phyloP scores from a whole-genome alignment of 768 basidiomycete genomes.

The Phaffia australis region DNA sequence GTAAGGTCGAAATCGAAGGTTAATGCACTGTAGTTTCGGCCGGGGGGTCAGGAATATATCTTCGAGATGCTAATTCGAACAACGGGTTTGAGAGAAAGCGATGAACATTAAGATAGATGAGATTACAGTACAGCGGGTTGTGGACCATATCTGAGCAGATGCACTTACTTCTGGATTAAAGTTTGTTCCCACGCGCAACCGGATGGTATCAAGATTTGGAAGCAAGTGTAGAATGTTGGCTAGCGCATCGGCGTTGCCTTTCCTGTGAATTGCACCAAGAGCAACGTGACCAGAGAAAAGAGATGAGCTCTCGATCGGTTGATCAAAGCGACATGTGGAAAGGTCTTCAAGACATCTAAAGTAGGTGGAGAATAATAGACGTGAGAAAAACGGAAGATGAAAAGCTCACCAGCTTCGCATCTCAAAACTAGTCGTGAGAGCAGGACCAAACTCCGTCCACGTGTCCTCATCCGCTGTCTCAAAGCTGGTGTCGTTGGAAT shows the following conservation, averaged over 20 bases:
- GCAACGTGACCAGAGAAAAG: background rate
- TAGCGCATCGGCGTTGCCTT: conserved; percentile 61
- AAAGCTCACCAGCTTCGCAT: conserved; percentile 16
- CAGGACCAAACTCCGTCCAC: background rate
- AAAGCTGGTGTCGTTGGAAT: background rate
- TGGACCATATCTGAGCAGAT: background rate
- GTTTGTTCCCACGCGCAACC: conserved; percentile 62
- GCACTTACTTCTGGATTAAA: conserved; percentile 54
- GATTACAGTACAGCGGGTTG: background rate
- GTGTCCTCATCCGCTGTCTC: background rate
- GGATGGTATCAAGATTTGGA: conserved; percentile 36
- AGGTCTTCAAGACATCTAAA: background rate
- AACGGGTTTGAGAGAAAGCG: background rate
- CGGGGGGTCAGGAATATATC: conserved; percentile 52
- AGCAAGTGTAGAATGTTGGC: conserved; percentile 42
- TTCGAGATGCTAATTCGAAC: conserved; percentile 47
- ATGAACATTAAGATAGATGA: background rate
- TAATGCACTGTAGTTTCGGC: conserved; percentile 45
- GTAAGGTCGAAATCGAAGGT: conserved; percentile 74
- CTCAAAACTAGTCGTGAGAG: conserved; percentile 11
- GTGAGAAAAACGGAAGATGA: background rate
- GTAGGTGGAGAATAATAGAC: background rate
- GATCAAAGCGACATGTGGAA: too few relatives aligned
- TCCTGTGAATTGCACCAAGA: conserved; percentile 37
- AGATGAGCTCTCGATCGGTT: background rate